Conservation (phyloP, 306 rosid species). For the Malus orientalis region DNA sequence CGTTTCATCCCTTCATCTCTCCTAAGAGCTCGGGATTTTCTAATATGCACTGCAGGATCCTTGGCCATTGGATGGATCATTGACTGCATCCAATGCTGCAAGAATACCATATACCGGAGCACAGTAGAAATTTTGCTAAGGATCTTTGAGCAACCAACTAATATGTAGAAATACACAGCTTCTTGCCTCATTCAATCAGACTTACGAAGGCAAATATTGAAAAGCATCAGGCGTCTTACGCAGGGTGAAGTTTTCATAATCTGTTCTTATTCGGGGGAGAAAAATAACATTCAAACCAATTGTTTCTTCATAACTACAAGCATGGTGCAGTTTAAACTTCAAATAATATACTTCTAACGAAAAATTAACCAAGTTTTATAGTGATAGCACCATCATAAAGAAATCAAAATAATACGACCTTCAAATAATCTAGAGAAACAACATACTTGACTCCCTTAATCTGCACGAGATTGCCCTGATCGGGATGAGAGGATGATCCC, state of each 20-base stretch:
- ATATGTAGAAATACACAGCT: neutral
- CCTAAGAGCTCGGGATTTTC: no score
- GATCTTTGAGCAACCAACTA: neutral
- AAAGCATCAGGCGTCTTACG: neutral
- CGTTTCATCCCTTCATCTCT: neutral
- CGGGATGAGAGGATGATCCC: slow-evolving; percentile 84
- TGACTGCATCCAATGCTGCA: neutral
- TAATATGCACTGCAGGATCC: neutral
- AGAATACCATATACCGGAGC: neutral
- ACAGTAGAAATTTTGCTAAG: no score
- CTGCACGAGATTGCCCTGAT: slow-evolving; percentile 76
- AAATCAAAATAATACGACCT: neutral
- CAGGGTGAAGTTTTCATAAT: slow-evolving; percentile 1
- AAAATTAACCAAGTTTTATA: neutral
- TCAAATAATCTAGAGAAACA: neutral
- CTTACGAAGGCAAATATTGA: neutral
- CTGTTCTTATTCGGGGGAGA: neutral
- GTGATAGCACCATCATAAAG: slow-evolving; percentile 3
- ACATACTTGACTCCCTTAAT: slow-evolving; percentile 16
- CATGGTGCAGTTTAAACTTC: neutral
- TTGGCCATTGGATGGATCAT: neutral
- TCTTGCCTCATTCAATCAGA: neutral
- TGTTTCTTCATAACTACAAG: slow-evolving; percentile 4
- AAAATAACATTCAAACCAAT: neutral
- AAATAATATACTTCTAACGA: neutral